Evolutionary conservation across 2,329 filamentous ascomycete species (phyloP).

Genomic region (Verticillium tricorpus): DNA sequence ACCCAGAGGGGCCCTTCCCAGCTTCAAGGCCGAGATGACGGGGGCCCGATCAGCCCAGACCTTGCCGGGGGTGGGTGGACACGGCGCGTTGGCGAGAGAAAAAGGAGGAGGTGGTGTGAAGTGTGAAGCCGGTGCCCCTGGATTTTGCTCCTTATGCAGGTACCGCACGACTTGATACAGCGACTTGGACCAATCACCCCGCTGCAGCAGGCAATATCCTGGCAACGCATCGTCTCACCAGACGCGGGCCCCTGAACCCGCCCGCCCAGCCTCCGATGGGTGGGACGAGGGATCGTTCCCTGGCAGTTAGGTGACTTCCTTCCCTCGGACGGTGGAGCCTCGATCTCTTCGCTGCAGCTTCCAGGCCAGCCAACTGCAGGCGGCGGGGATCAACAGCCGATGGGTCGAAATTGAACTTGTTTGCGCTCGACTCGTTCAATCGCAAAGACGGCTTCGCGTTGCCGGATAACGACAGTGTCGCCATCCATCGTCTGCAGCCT

Average conservation of each 20-base stretch:
- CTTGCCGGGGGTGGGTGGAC: not conserved
- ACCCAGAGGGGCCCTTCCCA: not conserved
- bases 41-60: not conserved
- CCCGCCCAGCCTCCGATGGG: not conserved
- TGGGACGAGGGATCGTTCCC: not conserved
- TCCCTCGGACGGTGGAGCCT: not conserved
- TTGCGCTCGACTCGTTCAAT: not conserved
- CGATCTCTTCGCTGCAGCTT: not conserved
- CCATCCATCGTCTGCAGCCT: not conserved
- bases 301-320: not conserved
- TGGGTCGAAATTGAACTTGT: not conserved
- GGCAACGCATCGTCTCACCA: conserved; percentile 5
- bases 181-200: conserved; percentile 8
- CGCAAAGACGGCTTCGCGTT: not conserved
- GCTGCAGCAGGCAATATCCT: not conserved
- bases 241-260: conserved; percentile 6
- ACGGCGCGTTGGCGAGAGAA: not conserved
- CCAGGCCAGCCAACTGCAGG: not conserved
- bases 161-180: conserved; percentile 13
- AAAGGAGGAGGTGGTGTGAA: conserved; percentile 1
- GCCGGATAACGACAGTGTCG: not conserved
- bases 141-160: conserved; percentile 12
- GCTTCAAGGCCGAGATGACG: conserved; percentile 1
- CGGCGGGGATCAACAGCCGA: not conserved
- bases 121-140: conserved; percentile 4